Evolutionary conservation across 495 filamentous ascomycete species (phyloP).

Genomic region (Penicillium macrosclerotiorum): DNA sequence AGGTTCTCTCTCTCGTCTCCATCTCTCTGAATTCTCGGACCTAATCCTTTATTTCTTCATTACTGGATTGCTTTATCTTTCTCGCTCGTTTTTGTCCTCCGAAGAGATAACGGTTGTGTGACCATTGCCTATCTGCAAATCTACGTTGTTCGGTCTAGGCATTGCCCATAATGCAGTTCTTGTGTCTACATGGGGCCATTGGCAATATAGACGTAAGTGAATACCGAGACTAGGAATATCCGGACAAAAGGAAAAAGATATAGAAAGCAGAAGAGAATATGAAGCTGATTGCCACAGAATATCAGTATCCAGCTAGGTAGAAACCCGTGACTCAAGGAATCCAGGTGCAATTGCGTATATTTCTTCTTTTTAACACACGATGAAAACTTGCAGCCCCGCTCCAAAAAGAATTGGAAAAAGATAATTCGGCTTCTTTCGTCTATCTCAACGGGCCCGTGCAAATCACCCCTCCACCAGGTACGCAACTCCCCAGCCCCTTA

Average conservation of each 20-base stretch:
- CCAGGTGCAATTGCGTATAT: neutral
- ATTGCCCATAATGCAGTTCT: constrained; percentile 20
- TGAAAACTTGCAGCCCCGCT: constrained; percentile 29
- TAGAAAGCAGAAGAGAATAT: neutral
- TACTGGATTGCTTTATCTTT: neutral
- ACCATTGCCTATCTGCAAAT: neutral
- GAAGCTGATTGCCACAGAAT: constrained; percentile 34
- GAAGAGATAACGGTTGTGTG: constrained; percentile 5
- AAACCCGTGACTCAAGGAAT: neutral
- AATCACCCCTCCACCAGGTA: constrained; percentile 41
- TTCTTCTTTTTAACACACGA: neutral
- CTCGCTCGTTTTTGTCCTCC: neutral
- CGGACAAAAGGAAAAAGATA: too few species aligned
- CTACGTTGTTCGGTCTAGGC: constrained; percentile 3
- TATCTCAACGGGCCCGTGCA: constrained; percentile 47
- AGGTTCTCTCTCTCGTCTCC: neutral
- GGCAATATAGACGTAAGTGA: constrained; percentile 30
- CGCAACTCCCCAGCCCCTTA: neutral
- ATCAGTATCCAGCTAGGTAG: constrained; percentile 51
- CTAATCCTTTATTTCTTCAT: neutral
- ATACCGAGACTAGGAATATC: neutral
- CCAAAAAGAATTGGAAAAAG: constrained; percentile 41
- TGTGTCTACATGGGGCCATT: constrained; percentile 33
- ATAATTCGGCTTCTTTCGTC: constrained; percentile 41
- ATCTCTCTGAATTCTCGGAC: too few species aligned